Evolutionary conservation across 148 eudicot genomes (phyloP).

Genomic region (Polygonum aviculare): DNA sequence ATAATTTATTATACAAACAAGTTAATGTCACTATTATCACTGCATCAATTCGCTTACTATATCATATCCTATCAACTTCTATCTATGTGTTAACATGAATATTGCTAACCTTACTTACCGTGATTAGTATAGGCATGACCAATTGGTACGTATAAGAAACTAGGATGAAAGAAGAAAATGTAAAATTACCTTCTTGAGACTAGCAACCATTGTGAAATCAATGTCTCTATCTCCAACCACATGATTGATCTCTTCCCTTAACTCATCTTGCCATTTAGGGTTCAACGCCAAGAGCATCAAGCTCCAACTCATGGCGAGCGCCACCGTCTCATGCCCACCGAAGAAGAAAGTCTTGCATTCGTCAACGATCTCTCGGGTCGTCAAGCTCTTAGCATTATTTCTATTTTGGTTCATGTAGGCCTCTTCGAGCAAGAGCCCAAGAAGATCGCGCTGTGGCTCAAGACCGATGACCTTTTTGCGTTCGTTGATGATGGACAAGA

Average conservation of each 20-base stretch:
- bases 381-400: conserved; percentile 27
- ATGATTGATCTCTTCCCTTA: conserved; percentile 7
- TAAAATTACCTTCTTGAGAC: conserved; percentile 2
- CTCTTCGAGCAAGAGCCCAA: conserved; percentile 55
- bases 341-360: conserved; percentile 26
- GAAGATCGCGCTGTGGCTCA: conserved; percentile 42
- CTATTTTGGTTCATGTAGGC: conserved; percentile 21
- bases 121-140: too few species aligned
- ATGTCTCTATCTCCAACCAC: conserved; percentile 9
- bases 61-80: too few species aligned
- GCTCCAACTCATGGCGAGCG: conserved; percentile 6
- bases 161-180: not conserved
- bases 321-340: conserved; percentile 11
- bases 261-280: conserved; percentile 10
- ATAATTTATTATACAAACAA: too few species aligned
- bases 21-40: too few species aligned
- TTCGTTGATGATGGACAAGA: conserved; percentile 38
- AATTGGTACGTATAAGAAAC: not conserved
- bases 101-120: too few species aligned
- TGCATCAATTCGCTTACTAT: too few species aligned
- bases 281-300: conserved; percentile 8
- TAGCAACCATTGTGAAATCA: not conserved
- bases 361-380: conserved; percentile 56
- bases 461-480: conserved; percentile 29
- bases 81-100: too few species aligned